Base-by-base conservation (phyloP, 2,329 filamentous ascomycete genomes). In the Sporothrix phasma region DNA sequence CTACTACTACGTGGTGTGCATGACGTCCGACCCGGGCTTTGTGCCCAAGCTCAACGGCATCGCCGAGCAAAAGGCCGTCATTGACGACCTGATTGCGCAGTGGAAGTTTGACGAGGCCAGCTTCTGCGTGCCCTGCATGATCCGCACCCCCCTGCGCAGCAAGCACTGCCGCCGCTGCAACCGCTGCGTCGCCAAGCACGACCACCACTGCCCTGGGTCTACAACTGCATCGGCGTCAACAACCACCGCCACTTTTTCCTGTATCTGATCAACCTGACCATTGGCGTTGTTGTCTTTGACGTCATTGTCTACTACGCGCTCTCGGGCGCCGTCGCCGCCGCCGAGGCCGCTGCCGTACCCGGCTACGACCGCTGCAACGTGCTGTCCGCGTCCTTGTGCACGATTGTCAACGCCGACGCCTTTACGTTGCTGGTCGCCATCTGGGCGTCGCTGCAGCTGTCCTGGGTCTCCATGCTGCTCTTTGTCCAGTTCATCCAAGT, bases 141-240 rank as follows among this genome's bases (percentile, higher is more conserved):
- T 96, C 69, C 85, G 93, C 62, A 93, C 89, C 69, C 94, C 94
- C 3, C 77, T 99, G 66, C 85, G 94, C 69, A 96, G 92, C 78
- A 99, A 97, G 79, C 94, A 99, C 76, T 99, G 94, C 78, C 88
- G 88, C 72, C 84, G 90, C 66, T 99, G 94, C 74, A 86, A 89
- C 71, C 88, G 93, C 68, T 99, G 94, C 74, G 90, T 99, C 62
- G 92, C 93, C 63, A 96, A 95, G 75, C 91, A 96, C 76, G 94
- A 99, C 73, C 94, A 99, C 72, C 94, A 99, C 73, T 99, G 94
- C 72, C 94, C 0, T 99, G 94, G 94, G 90, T 97, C 26, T 89
- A 96, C 76, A 97, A 97, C 75, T 99, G 94, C 71, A 85, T 99
- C 47, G 94, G 90, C 49, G 84, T 94, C 68, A 97, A 97, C 78